Evolutionary conservation across 2,329 filamentous ascomycete genomes (phyloP), one percentile per base, ranked within the genome.

Genomic region (Lecanoromycetidae sp.): DNA sequence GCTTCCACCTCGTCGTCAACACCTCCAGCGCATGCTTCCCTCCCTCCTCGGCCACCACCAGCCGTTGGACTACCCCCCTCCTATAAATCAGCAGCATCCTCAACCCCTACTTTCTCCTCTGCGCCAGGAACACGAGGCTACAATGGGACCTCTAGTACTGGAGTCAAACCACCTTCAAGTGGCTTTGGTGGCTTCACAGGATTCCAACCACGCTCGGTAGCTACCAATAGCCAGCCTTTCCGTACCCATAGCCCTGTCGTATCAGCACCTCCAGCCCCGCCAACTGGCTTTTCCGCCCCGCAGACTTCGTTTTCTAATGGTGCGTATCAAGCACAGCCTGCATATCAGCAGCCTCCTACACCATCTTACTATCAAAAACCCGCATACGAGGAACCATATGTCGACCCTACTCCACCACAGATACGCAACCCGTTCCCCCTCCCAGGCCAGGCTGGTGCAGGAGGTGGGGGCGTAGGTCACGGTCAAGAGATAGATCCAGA

Each of bases 391-490:
- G 65, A 69, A 52, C 63, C 41, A 52, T 68, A 55, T 59, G 68
- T 69, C 22, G 74, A 75, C 56, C 66, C 68, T 40, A 66, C 74
- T 15, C 66, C 78, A 9, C 82, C 83, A 9, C 79, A 83, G 56
- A 88, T 88, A 54, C 74, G 77, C 51, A 94, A 93, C 61, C 85
- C 88, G 0, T 94, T 94, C 60, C 80, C 80, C 9, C 72, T 75
- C 12, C 80, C 82, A 19, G 71, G 70, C 51, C 66, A 69, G 59
- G 61, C 56, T 57, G 45, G 45, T 10, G 40, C 23, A 6, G 41
- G 54, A 57, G 56, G 55, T 56, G 47, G 55, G 56, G 57, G 62
- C 59, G 54, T 61, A 54, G 56, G 77, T 72, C 60, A 75, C 38
- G 60, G 59, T 46, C 60, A 59, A 45, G 61, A 59, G 27, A 58